Percentiles rank a stretch among this genome's conserved stretches.
phyloP scores from a whole-genome alignment of 148 eudicot genomes.

The Silene uniflora region DNA sequence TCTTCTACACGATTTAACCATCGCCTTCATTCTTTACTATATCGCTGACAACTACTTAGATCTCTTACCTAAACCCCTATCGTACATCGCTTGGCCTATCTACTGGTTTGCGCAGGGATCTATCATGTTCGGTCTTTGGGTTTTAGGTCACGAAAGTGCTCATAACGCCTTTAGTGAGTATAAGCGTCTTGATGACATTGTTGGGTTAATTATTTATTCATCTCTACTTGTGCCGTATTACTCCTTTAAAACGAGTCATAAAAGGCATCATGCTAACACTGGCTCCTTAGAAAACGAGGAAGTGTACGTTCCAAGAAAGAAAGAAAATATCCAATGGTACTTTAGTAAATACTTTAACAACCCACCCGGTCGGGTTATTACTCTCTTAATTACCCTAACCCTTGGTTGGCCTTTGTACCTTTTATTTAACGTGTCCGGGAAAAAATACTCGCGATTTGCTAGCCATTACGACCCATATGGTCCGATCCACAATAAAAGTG shows the following conservation, averaged over 20 bases:
- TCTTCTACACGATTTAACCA: slow-evolving; percentile 7
- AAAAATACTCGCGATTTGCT: slow-evolving; percentile 6
- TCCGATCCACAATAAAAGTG: too few species aligned
- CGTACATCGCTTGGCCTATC: not conserved
- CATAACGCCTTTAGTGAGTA: slow-evolving; percentile 13
- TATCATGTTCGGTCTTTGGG: slow-evolving; percentile 19
- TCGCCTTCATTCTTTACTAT: not conserved
- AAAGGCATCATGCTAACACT: slow-evolving; percentile 14
- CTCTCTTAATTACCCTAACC: not conserved
- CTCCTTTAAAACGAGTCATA: slow-evolving; percentile 14
- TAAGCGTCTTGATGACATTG: not conserved
- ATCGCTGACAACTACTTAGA: not conserved
- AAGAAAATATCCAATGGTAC: slow-evolving; percentile 24
- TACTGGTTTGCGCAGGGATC: slow-evolving; percentile 17
- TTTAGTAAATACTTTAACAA: slow-evolving; percentile 43
- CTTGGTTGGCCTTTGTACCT: slow-evolving; percentile 16
- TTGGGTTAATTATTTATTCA: slow-evolving; percentile 8
- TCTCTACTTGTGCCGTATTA: not conserved
- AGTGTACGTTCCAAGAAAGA: slow-evolving; percentile 38
- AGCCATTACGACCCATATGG: too few species aligned
- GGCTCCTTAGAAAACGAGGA: slow-evolving; percentile 18
- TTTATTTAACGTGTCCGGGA: slow-evolving; percentile 5
- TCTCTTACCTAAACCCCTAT: not conserved
- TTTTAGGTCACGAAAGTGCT: slow-evolving; percentile 12
- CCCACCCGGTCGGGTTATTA: slow-evolving; percentile 49